Conservation (phyloP, 805 yeast species). For the Candida taoyuanica region DNA sequence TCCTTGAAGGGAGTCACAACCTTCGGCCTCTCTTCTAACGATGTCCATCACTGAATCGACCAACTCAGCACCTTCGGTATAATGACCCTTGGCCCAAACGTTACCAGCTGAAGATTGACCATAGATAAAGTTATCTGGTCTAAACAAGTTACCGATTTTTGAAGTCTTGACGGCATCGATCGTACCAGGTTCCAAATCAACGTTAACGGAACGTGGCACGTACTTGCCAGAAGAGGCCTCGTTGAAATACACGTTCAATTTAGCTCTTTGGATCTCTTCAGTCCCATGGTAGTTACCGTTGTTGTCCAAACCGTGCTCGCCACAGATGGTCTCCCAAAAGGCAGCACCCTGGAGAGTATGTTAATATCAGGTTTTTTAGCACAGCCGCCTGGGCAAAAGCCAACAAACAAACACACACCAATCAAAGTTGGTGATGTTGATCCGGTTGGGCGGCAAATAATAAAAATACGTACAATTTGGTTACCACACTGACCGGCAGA, state of each 20-base stretch:
- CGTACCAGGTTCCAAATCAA: slow-evolving; percentile 96
- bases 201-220: slow-evolving; percentile 96
- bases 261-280: slow-evolving; percentile 67
- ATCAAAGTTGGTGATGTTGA: too few relatives aligned
- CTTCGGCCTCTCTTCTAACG: slow-evolving; percentile 92
- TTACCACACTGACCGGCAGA: slow-evolving; percentile 99
- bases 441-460: not conserved
- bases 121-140: slow-evolving; percentile 94
- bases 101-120: slow-evolving; percentile 99
- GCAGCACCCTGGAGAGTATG: slow-evolving; percentile 64
- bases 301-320: slow-evolving; percentile 77
- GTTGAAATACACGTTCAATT: slow-evolving; percentile 90
- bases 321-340: slow-evolving; percentile 89
- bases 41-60: slow-evolving; percentile 93
- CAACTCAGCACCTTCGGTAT: slow-evolving; percentile 94
- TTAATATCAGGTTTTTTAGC: slow-evolving; percentile 5
- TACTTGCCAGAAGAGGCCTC: slow-evolving; percentile 96
- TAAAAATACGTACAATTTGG: slow-evolving; percentile 67
- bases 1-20: slow-evolving; percentile 97
- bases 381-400: too few relatives aligned
- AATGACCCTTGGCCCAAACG: slow-evolving; percentile 98
- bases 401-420: too few relatives aligned
- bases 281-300: slow-evolving; percentile 68
- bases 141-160: slow-evolving; percentile 84
- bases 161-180: slow-evolving; percentile 97